Percentiles rank a stretch among this genome's conserved stretches.
These are phyloP conservation scores for Vaccinium darrowii DNA, from an alignment of 148 eudicot genomes.

Conservation along the genomic window DNA sequence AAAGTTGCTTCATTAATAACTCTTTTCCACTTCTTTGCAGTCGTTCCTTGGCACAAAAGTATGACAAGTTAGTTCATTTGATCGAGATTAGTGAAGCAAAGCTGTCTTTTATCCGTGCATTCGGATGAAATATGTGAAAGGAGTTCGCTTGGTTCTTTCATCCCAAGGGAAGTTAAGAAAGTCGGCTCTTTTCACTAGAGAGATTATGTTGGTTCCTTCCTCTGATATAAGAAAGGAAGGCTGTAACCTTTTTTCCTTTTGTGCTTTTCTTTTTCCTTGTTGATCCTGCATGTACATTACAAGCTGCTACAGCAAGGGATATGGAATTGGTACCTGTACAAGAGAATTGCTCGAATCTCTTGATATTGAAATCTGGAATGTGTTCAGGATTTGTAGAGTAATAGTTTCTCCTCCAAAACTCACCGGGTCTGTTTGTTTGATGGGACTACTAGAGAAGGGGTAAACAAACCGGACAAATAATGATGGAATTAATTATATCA, in stretches of 20 bases:
- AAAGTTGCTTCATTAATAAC: neutral
- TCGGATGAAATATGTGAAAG: neutral
- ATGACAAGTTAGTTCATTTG: slow-evolving; percentile 14
- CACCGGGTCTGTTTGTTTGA: neutral
- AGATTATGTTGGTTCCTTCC: slow-evolving; percentile 10
- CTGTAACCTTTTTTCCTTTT: slow-evolving; percentile 15
- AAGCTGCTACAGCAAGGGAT: slow-evolving; percentile 13
- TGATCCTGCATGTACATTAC: slow-evolving; percentile 11
- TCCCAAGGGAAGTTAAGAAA: slow-evolving; percentile 4
- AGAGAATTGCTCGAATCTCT: neutral
- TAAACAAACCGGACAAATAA: neutral
- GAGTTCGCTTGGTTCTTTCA: neutral
- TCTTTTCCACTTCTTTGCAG: slow-evolving; percentile 15
- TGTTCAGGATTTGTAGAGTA: neutral
- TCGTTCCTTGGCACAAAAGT: slow-evolving; percentile 19
- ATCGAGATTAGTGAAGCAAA: neutral
- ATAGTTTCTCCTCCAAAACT: neutral
- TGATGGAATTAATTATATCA: neutral
- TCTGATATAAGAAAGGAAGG: slow-evolving; percentile 9
- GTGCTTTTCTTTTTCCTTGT: neutral
- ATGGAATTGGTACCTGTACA: neutral
- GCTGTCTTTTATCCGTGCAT: neutral
- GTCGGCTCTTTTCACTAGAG: neutral
- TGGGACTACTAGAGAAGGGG: neutral
- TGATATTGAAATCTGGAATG: neutral